Conservation (phyloP, 2,329 filamentous ascomycete genomes). For the Pleomassaria siparia region DNA sequence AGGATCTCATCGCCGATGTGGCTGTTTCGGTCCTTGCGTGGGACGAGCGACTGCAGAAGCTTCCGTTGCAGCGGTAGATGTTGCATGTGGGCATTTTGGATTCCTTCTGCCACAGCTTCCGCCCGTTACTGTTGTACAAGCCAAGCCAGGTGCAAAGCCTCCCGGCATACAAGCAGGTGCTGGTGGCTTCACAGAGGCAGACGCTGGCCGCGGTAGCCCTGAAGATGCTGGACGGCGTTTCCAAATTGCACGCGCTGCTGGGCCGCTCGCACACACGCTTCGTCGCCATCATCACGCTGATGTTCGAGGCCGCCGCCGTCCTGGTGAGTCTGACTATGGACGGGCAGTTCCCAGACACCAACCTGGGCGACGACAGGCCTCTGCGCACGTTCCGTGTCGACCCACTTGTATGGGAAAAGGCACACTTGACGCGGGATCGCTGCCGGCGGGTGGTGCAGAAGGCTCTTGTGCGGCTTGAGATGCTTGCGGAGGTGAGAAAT, state of each 20-base stretch:
- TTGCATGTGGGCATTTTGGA: slow-evolving; percentile 10
- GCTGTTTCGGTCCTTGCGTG: slow-evolving; percentile 8
- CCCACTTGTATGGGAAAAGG: slow-evolving; percentile 2
- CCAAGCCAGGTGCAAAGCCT: slow-evolving; percentile 4
- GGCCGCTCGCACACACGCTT: slow-evolving; percentile 4
- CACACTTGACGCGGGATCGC: slow-evolving; percentile 2
- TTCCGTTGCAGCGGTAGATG: slow-evolving; percentile 12
- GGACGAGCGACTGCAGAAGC: slow-evolving; percentile 8
- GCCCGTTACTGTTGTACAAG: slow-evolving; percentile 1
- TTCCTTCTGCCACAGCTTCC: slow-evolving; percentile 7
- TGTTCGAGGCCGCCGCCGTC: slow-evolving; percentile 8
- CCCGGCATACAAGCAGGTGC: slow-evolving; percentile 4
- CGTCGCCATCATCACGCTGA: not conserved
- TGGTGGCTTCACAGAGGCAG: slow-evolving; percentile 4
- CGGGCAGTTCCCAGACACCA: not conserved
- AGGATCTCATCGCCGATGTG: not conserved
- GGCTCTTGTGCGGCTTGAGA: slow-evolving; percentile 3
- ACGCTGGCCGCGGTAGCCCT: slow-evolving; percentile 3
- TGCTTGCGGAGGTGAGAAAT: slow-evolving; percentile 8
- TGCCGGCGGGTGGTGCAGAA: slow-evolving; percentile 1
- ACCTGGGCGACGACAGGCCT: slow-evolving; percentile 1
- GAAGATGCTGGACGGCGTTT: slow-evolving; percentile 1
- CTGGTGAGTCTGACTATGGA: slow-evolving; percentile 3
- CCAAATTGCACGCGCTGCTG: slow-evolving; percentile 2
- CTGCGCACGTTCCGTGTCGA: not conserved